Percentiles rank a stretch among this genome's conserved stretches.
phyloP scores from a whole-genome alignment of 495 filamentous ascomycete genomes.

The Massariosphaeria phaeospora region DNA sequence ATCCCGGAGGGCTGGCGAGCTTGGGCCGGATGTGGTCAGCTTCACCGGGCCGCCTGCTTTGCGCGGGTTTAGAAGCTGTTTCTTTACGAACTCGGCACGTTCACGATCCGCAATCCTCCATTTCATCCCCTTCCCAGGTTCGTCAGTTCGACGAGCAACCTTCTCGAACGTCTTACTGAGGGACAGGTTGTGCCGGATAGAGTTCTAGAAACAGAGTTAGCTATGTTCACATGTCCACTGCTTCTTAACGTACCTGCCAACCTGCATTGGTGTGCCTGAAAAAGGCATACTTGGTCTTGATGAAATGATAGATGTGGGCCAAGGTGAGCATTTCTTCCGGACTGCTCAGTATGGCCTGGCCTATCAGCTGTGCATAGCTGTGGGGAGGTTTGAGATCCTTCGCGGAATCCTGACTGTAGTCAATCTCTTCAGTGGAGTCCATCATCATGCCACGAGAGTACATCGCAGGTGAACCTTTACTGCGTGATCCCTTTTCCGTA shows the following conservation, averaged over 20 bases:
- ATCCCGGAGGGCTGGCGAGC: constrained; percentile 26
- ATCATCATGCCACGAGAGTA: constrained; percentile 67
- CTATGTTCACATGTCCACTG: constrained; percentile 27
- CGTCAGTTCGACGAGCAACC: constrained; percentile 82
- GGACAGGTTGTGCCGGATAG: constrained; percentile 92
- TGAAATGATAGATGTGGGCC: constrained; percentile 85
- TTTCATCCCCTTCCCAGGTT: constrained; percentile 98
- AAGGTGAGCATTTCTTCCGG: constrained; percentile 82
- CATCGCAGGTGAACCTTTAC: constrained; percentile 52
- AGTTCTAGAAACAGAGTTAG: constrained; percentile 59
- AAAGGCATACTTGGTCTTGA: constrained; percentile 81
- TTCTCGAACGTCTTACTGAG: constrained; percentile 90
- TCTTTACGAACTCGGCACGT: constrained; percentile 70
- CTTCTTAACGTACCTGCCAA: constrained; percentile 96
- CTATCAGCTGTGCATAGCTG: constrained; percentile 96
- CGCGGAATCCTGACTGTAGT: constrained; percentile 75
- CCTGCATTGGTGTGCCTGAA: constrained; percentile 77
- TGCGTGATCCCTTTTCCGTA: constrained; percentile 13
- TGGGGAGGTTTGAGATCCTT: constrained; percentile 89
- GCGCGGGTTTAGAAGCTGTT: constrained; percentile 39
- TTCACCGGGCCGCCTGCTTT: constrained; percentile 25
- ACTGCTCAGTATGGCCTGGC: constrained; percentile 83
- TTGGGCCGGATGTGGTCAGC: constrained; percentile 30
- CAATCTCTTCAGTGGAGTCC: constrained; percentile 71
- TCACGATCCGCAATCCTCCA: constrained; percentile 82